Base-by-base conservation (phyloP, 2,329 filamentous ascomycete genomes). In the Aspergillus neotritici region DNA sequence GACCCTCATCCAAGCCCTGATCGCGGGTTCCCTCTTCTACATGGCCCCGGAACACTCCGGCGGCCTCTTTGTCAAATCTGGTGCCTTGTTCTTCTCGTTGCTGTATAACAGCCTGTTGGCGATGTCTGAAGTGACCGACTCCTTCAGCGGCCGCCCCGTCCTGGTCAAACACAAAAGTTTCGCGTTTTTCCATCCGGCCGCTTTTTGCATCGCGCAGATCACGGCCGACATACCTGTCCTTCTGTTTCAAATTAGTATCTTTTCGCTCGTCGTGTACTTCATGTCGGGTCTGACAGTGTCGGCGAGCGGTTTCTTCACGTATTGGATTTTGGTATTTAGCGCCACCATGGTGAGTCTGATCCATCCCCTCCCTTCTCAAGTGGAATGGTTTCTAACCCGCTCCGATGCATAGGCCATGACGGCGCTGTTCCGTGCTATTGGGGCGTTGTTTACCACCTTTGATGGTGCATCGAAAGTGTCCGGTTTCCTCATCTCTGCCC, bases 1-100 rank as follows among this genome's bases (percentile, higher is more conserved):
- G 0, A 80, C 76, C 1, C 55, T 84, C 6, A 53, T 72, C 0
- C 78, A 83, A 53, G 80, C 82, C 0, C 62, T 86, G 4, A 77
- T 86, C 44, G 71, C 75, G 2, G 82, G 82, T 5, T 84, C 81
- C 0, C 70, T 86, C 3, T 86, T 86, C 63, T 86, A 85, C 63
- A 73, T 81, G 43, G 77, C 81, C 0, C 74, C 80, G 0, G 46
- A 66, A 16, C 78, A 75, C 38, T 78, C 79, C 0, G 70, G 64
- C 1, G 83, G 82, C 7, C 63, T 86, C 0, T 86, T 86, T 58
- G 57, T 77, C 52, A 84, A 84, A 53, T 73, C 75, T 0, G 83
- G 82, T 40, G 75, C 80, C 0, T 64, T 83, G 4, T 86, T 86
- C 69, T 76, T 85, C 39, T 69, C 81, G 1, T 67, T 85, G 0